phyloP scores from a whole-genome alignment of 257 asterid species.

The Buddleja alternifolia region DNA sequence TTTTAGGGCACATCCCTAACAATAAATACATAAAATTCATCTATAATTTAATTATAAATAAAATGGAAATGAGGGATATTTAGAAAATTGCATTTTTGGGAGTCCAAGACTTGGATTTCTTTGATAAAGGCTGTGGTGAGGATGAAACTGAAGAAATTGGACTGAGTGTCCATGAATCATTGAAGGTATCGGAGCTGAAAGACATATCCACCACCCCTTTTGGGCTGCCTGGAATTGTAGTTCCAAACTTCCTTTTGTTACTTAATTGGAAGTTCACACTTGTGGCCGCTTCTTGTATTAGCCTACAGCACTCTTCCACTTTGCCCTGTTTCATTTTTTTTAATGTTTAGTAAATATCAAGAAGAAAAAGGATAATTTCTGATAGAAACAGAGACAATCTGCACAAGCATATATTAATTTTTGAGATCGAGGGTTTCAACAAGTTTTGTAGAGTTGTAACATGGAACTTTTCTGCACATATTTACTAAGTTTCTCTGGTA shows the following conservation, averaged over 20 bases:
- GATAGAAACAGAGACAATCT: too few species aligned
- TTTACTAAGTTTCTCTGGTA: too few species aligned
- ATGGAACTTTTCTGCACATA: too few species aligned
- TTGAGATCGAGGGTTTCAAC: too few species aligned
- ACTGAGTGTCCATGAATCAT: slow-evolving; percentile 51
- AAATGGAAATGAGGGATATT: background rate
- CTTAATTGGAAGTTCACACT: slow-evolving; percentile 33
- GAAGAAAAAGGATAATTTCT: too few species aligned
- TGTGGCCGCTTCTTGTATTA: slow-evolving; percentile 58
- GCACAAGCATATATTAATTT: too few species aligned
- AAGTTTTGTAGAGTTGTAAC: background rate
- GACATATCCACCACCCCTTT: slow-evolving; percentile 56
- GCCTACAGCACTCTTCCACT: slow-evolving; percentile 64
- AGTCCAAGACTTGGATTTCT: slow-evolving; percentile 45
- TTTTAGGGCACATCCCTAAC: too few species aligned
- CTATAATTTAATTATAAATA: slow-evolving; percentile 12
- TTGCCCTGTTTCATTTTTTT: slow-evolving; percentile 50
- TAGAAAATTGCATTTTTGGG: slow-evolving; percentile 22
- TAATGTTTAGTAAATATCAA: background rate
- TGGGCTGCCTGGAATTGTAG: slow-evolving; percentile 62
- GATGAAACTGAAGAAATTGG: slow-evolving; percentile 56
- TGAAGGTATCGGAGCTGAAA: slow-evolving; percentile 55
- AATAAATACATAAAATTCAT: slow-evolving; percentile 25
- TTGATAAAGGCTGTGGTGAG: slow-evolving; percentile 69
- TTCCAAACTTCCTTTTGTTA: slow-evolving; percentile 58